These are phyloP conservation scores for Geotrichum siamense DNA, from an alignment of 1,139 yeast species.

Conservation along the genomic window DNA sequence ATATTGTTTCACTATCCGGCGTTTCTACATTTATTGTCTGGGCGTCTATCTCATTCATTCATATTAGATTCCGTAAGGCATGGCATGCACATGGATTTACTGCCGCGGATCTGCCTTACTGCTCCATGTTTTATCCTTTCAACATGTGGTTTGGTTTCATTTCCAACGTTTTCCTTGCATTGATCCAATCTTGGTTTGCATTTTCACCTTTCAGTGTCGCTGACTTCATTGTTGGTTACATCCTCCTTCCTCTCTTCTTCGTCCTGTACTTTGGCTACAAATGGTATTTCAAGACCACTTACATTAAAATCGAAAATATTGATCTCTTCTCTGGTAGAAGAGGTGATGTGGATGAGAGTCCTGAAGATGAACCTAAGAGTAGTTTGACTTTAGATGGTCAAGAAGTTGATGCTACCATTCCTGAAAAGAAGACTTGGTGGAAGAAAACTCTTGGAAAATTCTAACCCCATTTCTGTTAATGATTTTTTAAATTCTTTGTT, in stretches of 20 bases:
- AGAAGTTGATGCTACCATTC: constrained; percentile 4
- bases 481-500: too few species aligned
- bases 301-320: constrained; percentile 39
- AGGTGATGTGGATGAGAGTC: constrained; percentile 26
- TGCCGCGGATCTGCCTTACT: constrained; percentile 47
- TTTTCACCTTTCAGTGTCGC: constrained; percentile 55
- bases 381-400: constrained; percentile 12
- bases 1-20: constrained; percentile 74
- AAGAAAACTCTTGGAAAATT: too few species aligned
- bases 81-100: constrained; percentile 45
- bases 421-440: constrained; percentile 10
- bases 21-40: constrained; percentile 50
- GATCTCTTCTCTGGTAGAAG: constrained; percentile 42
- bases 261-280: constrained; percentile 41
- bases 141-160: constrained; percentile 46
- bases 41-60: constrained; percentile 44
- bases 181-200: constrained; percentile 64
- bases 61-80: constrained; percentile 47
- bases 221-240: constrained; percentile 58
- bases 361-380: constrained; percentile 8
- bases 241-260: constrained; percentile 52
- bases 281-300: constrained; percentile 39
- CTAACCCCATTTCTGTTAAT: too few species aligned
- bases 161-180: constrained; percentile 47
- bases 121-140: constrained; percentile 48